A percentile compares a stretch with the other conserved stretches of the same genome.
Conservation (phyloP, 805 yeast species). For the Candida endomychidarum region DNA sequence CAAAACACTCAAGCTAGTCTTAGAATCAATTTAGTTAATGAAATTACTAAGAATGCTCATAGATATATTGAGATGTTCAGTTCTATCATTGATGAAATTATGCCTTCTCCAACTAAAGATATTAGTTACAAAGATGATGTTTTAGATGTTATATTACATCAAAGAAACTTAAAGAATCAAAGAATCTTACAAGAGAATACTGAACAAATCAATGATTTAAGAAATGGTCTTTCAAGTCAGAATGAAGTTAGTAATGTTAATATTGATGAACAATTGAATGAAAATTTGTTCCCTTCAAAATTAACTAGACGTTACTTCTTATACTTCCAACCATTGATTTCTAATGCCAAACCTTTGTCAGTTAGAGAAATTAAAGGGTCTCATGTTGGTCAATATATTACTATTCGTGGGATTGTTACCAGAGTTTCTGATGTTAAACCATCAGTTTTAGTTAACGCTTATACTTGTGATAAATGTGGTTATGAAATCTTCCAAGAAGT, state of each 20-base stretch:
- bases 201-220: constrained; percentile 53
- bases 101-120: constrained; percentile 86
- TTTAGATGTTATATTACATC: constrained; percentile 87
- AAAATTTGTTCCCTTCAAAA: constrained; percentile 75
- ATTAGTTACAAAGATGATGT: constrained; percentile 84
- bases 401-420: constrained; percentile 92
- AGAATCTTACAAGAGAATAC: constrained; percentile 66
- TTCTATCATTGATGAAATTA: constrained; percentile 68
- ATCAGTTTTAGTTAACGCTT: constrained; percentile 84
- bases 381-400: constrained; percentile 81
- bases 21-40: constrained; percentile 43
- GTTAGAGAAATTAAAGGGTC: constrained; percentile 88
- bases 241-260: constrained; percentile 14
- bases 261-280: constrained; percentile 20
- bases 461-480: constrained; percentile 97
- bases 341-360: constrained; percentile 60
- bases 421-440: constrained; percentile 97
- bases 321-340: constrained; percentile 79
- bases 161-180: constrained; percentile 80
- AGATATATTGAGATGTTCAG: constrained; percentile 80
- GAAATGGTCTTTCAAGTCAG: constrained; percentile 29
- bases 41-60: constrained; percentile 69
- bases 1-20: constrained; percentile 13
- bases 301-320: constrained; percentile 83
- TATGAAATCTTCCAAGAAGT: constrained; percentile 96